Evolutionary conservation across 2,329 filamentous ascomycete species (phyloP).

Genomic region (Epichloe uncinata): DNA sequence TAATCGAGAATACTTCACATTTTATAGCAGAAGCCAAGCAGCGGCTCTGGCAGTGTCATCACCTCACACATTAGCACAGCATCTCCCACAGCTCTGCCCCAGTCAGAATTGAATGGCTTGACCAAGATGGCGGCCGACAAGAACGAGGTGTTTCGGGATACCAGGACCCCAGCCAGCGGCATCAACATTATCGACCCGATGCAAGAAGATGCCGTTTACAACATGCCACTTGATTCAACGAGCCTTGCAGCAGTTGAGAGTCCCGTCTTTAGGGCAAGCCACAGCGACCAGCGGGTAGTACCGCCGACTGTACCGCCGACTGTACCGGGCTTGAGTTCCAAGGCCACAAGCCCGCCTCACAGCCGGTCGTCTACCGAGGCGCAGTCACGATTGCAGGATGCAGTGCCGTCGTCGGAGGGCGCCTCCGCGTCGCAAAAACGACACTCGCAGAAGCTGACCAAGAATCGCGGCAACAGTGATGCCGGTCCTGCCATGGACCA

Average conservation of each 20-base stretch:
- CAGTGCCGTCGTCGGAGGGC: background rate
- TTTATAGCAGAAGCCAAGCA: background rate
- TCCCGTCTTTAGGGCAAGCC: conserved; percentile 11
- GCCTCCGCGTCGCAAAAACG: conserved; percentile 16
- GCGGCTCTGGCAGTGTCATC: background rate
- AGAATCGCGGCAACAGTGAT: conserved; percentile 26
- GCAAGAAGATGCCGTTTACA: conserved; percentile 20
- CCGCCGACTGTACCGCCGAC: background rate
- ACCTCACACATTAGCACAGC: conserved; percentile 5
- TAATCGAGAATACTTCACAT: background rate
- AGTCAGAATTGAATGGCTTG: background rate
- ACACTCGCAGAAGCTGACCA: conserved; percentile 29
- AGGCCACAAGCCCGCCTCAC: conserved; percentile 1
- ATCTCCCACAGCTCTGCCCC: conserved; percentile 10
- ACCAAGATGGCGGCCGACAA: conserved; percentile 3
- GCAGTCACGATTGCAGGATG: conserved; percentile 15
- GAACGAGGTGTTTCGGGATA: background rate
- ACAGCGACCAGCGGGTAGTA: conserved; percentile 1
- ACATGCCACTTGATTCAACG: conserved; percentile 17
- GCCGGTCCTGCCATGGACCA: conserved; percentile 13
- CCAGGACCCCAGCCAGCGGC: conserved; percentile 1
- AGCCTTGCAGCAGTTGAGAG: conserved; percentile 14
- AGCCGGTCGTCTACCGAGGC: conserved; percentile 23
- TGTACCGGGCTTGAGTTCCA: background rate
- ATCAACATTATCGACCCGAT: conserved; percentile 15